These are phyloP conservation scores for Aspergillus homomorphus DNA, from an alignment of 495 filamentous ascomycete species.

Conservation along the genomic window DNA sequence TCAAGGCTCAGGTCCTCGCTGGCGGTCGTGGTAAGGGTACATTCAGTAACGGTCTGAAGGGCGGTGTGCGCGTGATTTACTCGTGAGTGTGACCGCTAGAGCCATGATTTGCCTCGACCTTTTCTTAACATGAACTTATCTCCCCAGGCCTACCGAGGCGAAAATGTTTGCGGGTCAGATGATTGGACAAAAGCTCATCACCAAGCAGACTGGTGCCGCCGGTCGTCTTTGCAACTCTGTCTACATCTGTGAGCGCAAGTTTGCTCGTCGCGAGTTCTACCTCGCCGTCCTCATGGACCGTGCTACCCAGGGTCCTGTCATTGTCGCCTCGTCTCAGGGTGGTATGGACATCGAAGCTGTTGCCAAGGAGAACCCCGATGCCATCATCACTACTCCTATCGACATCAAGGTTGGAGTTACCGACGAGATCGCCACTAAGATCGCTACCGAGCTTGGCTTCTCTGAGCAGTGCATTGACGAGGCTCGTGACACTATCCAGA, in stretches of 20 bases:
- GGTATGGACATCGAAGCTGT: conserved; percentile 99
- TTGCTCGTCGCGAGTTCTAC: conserved; percentile 98
- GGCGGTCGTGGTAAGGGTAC: conserved; percentile 95
- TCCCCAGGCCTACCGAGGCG: conserved; percentile 67
- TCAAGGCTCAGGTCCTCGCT: conserved; percentile 98
- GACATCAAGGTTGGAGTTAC: conserved; percentile 95
- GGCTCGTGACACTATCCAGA: conserved; percentile 92
- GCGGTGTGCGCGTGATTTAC: conserved; percentile 97
- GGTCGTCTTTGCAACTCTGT: conserved; percentile 94
- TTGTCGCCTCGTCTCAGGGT: conserved; percentile 95
- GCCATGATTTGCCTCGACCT: not conserved
- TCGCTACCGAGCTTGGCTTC: conserved; percentile 91
- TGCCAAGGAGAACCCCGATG: conserved; percentile 94
- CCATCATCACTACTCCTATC: conserved; percentile 88
- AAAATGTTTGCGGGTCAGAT: conserved; percentile 98
- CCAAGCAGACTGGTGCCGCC: conserved; percentile 92
- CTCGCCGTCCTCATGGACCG: conserved; percentile 98
- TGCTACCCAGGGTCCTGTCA: conserved; percentile 83
- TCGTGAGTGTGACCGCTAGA: conserved; percentile 55
- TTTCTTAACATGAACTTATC: conserved; percentile 20
- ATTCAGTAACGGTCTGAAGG: conserved; percentile 98
- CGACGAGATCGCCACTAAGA: conserved; percentile 85
- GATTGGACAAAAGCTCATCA: conserved; percentile 99
- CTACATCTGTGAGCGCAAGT: conserved; percentile 99
- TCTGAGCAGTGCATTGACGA: conserved; percentile 94